Conservation (phyloP, 2,329 filamentous ascomycete genomes). For the Sclerotinia trifoliorum region DNA sequence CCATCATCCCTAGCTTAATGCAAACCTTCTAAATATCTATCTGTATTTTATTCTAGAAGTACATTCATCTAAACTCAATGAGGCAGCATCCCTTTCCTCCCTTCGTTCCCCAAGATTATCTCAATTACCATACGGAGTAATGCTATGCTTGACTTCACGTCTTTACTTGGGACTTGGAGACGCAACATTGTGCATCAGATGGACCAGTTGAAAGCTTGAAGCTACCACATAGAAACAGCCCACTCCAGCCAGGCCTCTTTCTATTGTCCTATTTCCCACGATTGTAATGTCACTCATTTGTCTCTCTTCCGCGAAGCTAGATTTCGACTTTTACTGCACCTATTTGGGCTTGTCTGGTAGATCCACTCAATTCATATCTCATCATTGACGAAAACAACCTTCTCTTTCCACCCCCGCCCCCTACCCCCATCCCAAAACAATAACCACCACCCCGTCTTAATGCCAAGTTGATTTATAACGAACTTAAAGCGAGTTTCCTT, state of each 20-base stretch:
- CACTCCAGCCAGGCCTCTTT: too few relatives aligned
- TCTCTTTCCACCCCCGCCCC: not conserved
- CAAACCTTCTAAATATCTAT: not conserved
- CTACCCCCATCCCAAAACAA: not conserved
- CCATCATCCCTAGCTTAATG: not conserved
- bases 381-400: conserved; percentile 12
- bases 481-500: conserved; percentile 3
- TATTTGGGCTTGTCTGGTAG: not conserved
- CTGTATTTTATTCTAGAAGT: not conserved
- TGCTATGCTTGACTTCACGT: too few relatives aligned
- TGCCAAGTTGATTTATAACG: conserved; percentile 5
- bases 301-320: not conserved
- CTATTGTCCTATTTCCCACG: not conserved
- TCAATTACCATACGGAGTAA: not conserved
- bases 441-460: not conserved
- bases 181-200: not conserved
- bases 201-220: not conserved
- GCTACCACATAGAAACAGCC: conserved; percentile 1
- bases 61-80: not conserved
- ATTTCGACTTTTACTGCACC: not conserved
- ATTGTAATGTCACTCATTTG: not conserved
- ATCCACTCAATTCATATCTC: conserved; percentile 4
- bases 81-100: not conserved
- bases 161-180: not conserved
- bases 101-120: not conserved